These are phyloP conservation scores for Cutaneotrichosporon cyanovorans DNA, from an alignment of 1,284 basidiomycete species.

Conservation along the genomic window DNA sequence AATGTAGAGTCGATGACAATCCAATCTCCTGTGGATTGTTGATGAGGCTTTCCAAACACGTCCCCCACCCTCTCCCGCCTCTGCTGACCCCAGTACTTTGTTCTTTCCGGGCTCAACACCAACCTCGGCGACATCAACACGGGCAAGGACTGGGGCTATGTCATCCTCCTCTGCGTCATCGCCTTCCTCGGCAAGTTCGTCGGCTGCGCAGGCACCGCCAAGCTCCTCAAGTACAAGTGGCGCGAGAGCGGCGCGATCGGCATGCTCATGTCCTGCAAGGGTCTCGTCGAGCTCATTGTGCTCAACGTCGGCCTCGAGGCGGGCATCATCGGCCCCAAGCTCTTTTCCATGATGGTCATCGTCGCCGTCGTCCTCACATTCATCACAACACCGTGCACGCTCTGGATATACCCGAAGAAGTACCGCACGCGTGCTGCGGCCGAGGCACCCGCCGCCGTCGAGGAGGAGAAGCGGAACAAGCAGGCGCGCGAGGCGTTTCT, in stretches of 20 bases:
- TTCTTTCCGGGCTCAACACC: constrained; percentile 71
- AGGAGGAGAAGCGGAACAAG: constrained; percentile 24
- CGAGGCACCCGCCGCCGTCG: not conserved
- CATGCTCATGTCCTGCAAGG: constrained; percentile 88
- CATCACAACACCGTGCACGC: constrained; percentile 79
- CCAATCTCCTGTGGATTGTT: no score
- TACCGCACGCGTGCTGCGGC: constrained; percentile 38
- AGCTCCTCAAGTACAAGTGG: constrained; percentile 59
- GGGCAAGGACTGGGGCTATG: constrained; percentile 76
- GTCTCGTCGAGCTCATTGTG: constrained; percentile 77
- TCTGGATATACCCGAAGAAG: constrained; percentile 65
- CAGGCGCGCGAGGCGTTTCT: constrained; percentile 14
- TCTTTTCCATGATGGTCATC: constrained; percentile 78
- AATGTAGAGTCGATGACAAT: no score
- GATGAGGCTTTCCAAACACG: no score
- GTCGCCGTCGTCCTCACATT: constrained; percentile 80
- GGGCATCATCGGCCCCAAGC: constrained; percentile 63
- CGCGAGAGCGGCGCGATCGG: constrained; percentile 81
- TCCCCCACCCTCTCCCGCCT: no score
- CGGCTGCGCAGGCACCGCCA: constrained; percentile 61
- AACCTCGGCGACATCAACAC: constrained; percentile 70
- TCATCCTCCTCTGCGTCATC: constrained; percentile 68
- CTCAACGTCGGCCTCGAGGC: constrained; percentile 80
- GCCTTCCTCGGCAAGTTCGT: constrained; percentile 72
- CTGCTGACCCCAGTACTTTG: constrained; percentile 58